Base-by-base conservation (phyloP, 192 early-diverging fungal genomes). In the Polychytrium aggregatum region DNA sequence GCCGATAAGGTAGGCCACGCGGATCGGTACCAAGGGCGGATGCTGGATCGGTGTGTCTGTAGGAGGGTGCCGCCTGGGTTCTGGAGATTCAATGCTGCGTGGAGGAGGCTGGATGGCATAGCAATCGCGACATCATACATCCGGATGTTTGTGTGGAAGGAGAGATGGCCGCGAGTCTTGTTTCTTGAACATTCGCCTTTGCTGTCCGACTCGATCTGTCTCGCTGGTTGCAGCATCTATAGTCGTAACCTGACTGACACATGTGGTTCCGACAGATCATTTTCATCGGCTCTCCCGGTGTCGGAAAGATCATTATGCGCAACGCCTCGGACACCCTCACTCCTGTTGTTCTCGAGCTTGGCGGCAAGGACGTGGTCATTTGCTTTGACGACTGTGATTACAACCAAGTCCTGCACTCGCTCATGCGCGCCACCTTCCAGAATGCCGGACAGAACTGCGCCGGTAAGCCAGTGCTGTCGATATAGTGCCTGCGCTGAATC, bases 291-390 rank as follows among this genome's bases (percentile, higher is more conserved):
- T 88, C 86, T 16, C 81, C 87, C 14, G 62, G 64, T 42, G 87
- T 90, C 13, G 90, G 90, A 37, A 81, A 79, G 57, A 53, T 79
- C 25, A 78, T 93, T 20, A 86, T 87, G 68, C 59, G 50, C 22
- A 65, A 79, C 6, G 87, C 88, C n/a, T 68, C 84, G 26, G 56
- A 62, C 16, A 68, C 70, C 6, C 68, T 93, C 48, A 87, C 83
- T 5, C 90, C 90, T 0, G 84, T 82, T 47, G 74, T 87, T 10
- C 74, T 93, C n/a, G 90, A 93, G 64, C 68, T 93, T 16, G 90
- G 90, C 22, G 89, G 89, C 29, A 92, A 92, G 67, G 89, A 92
- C 70, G 79, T 80, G 36, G 85, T 85, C 24, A 82, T 92, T 43
- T 64, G 88, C 7, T 82, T 85, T 50, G 73, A 74, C 37, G 86